These are phyloP conservation scores for Psilocybe subaeruginosa DNA, from an alignment of 768 basidiomycete species.

Conservation along the genomic window DNA sequence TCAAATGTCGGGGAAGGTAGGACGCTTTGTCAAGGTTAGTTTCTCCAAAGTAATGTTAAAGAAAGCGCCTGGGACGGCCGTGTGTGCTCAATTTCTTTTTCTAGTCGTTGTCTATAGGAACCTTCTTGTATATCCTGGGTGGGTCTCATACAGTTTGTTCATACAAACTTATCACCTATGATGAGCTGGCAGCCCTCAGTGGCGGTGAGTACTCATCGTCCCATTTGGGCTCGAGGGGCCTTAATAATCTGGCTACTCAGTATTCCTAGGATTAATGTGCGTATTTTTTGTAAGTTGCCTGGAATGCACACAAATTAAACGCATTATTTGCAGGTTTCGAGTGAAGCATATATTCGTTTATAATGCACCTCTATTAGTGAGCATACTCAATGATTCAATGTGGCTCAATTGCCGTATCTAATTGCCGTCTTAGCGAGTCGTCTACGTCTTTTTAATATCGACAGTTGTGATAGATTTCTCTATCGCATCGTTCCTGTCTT, in stretches of 20 bases:
- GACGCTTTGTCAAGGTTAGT: background rate
- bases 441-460: background rate
- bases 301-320: too few relatives aligned
- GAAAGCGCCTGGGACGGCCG: background rate
- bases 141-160: background rate
- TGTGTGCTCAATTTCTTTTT: background rate
- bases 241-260: background rate
- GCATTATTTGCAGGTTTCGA: background rate
- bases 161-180: too few relatives aligned
- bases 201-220: too few relatives aligned
- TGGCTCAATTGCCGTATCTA: background rate
- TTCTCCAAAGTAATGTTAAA: too few relatives aligned
- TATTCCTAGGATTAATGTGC: background rate
- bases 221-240: background rate
- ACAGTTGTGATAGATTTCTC: background rate
- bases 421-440: background rate
- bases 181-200: too few relatives aligned
- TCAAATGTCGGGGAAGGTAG: background rate
- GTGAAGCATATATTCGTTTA: background rate
- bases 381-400: background rate
- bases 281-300: background rate
- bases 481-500: constrained; percentile 14
- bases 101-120: background rate
- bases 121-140: background rate
- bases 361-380: background rate